phyloP scores from a whole-genome alignment of 1,284 basidiomycete genomes.

The Cutaneotrichosporon mucoides region DNA sequence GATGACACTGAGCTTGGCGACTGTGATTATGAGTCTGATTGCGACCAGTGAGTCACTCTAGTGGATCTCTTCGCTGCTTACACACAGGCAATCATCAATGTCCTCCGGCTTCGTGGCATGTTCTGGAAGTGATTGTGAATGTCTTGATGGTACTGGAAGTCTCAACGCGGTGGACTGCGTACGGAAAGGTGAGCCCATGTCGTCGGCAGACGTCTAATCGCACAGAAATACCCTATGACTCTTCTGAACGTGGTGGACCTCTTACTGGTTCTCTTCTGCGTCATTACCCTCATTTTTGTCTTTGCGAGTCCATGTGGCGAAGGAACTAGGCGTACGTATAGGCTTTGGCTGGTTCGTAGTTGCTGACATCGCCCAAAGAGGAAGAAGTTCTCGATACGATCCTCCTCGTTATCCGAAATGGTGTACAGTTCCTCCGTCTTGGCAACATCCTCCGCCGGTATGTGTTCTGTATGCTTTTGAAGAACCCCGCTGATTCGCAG shows the following conservation, averaged over 20 bases:
- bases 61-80: not conserved
- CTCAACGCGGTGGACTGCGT: slow-evolving; percentile 76
- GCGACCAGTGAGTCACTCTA: slow-evolving; percentile 37
- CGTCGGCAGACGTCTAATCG: not conserved
- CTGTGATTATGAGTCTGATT: slow-evolving; percentile 78
- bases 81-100: slow-evolving; percentile 36
- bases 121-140: slow-evolving; percentile 88
- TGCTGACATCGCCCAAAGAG: slow-evolving; percentile 53
- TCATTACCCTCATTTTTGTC: slow-evolving; percentile 76
- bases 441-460: slow-evolving; percentile 87
- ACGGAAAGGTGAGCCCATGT: slow-evolving; percentile 63
- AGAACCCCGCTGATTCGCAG: slow-evolving; percentile 48
- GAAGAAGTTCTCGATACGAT: slow-evolving; percentile 89
- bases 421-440: slow-evolving; percentile 82
- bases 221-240: slow-evolving; percentile 91
- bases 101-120: slow-evolving; percentile 65
- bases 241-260: slow-evolving; percentile 84
- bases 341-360: too few species aligned
- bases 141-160: slow-evolving; percentile 89
- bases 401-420: slow-evolving; percentile 80
- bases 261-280: slow-evolving; percentile 77
- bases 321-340: slow-evolving; percentile 38
- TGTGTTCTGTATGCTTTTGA: slow-evolving; percentile 35
- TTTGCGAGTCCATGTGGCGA: slow-evolving; percentile 56
- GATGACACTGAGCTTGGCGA: slow-evolving; percentile 83